phyloP scores from a whole-genome alignment of 83 land plant genomes.

The Thuja plicata region DNA sequence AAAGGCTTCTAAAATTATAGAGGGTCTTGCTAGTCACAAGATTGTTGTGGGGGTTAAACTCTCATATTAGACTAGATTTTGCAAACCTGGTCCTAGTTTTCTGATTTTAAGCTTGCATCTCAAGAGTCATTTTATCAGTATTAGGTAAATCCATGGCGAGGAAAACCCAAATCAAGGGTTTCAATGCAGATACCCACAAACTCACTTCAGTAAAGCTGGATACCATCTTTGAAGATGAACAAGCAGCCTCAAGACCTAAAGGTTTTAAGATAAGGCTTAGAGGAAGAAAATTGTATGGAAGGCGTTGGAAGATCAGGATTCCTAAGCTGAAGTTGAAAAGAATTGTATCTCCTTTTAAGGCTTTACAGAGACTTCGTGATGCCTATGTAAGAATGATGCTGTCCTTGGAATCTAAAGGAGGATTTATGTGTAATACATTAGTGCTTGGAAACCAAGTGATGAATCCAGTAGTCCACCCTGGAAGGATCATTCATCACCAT shows the following conservation, averaged over 20 bases:
- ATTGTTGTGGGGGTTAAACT: neutral
- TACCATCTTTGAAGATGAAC: constrained; percentile 12
- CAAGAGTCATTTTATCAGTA: neutral
- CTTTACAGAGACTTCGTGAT: neutral
- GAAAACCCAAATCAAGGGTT: neutral
- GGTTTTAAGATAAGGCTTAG: neutral
- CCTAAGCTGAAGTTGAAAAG: constrained; percentile 1
- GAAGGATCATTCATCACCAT: constrained; percentile 5
- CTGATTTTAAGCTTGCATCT: neutral
- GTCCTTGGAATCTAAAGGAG: neutral
- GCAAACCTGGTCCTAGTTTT: neutral
- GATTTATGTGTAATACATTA: neutral
- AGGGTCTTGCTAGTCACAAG: neutral
- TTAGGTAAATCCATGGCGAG: neutral
- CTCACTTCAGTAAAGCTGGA: constrained; percentile 2
- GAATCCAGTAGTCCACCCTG: neutral
- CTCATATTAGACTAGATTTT: neutral
- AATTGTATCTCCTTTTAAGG: constrained; percentile 3
- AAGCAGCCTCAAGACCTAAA: neutral
- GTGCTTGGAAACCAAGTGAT: constrained; percentile 7
- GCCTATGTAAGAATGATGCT: constrained; percentile 15
- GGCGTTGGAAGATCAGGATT: constrained; percentile 8
- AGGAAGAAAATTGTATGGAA: neutral
- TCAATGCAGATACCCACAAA: neutral
- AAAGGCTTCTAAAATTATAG: neutral